Conservation (phyloP, 345 rosid species). For the Acer saccharum region DNA sequence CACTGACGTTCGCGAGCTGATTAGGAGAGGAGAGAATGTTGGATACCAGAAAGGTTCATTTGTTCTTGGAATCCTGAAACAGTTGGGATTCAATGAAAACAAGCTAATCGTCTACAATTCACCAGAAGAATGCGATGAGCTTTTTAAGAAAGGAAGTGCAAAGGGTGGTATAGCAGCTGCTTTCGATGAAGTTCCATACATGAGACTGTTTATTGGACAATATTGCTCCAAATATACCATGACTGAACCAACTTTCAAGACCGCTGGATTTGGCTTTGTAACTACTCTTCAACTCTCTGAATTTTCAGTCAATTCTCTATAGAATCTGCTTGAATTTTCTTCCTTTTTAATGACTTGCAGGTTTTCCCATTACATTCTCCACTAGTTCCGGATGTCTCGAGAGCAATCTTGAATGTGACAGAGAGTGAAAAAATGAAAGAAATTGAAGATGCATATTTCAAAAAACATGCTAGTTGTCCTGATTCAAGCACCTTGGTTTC, state of each 20-base stretch:
- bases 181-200: conserved; percentile 38
- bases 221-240: conserved; percentile 39
- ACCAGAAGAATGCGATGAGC: conserved; percentile 30
- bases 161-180: conserved; percentile 46
- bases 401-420: conserved; percentile 41
- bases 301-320: too few relatives aligned
- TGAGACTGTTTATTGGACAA: conserved; percentile 39
- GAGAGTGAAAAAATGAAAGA: conserved; percentile 32
- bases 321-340: not conserved
- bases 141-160: conserved; percentile 35
- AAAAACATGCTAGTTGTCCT: conserved; percentile 20
- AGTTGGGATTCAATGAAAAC: conserved; percentile 25
- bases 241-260: conserved; percentile 35
- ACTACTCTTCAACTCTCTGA: conserved; percentile 3
- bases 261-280: conserved; percentile 54
- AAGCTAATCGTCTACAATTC: conserved; percentile 16
- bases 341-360: conserved; percentile 16
- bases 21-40: conserved; percentile 35
- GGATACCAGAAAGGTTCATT: conserved; percentile 51
- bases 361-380: conserved; percentile 52
- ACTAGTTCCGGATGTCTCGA: conserved; percentile 45
- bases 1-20: conserved; percentile 40
- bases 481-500: conserved; percentile 26
- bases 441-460: conserved; percentile 39
- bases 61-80: conserved; percentile 34